Conservation (phyloP, 495 filamentous ascomycete genomes). For the Trichoderma gamsii region DNA sequence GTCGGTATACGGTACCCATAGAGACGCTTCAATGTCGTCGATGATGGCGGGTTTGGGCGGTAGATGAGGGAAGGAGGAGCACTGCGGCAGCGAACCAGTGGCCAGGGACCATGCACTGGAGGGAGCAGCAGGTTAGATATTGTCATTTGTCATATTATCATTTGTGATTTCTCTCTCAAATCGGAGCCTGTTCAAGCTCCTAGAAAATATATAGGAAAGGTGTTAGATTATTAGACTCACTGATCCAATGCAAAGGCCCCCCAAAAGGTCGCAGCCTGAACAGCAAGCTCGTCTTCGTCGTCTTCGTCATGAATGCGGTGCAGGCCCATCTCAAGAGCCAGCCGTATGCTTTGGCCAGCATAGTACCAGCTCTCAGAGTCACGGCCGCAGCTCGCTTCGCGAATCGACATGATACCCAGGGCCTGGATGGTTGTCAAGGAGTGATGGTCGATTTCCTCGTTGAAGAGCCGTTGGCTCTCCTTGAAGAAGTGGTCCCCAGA, state of each 20-base stretch:
- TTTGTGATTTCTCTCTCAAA: neutral
- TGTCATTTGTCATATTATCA: too few relatives aligned
- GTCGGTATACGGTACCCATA: slow-evolving; percentile 56
- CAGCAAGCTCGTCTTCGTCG: slow-evolving; percentile 51
- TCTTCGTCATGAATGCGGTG: slow-evolving; percentile 42
- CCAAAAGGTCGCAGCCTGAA: slow-evolving; percentile 66
- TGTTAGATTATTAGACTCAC: slow-evolving; percentile 34
- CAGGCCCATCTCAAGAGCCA: slow-evolving; percentile 62
- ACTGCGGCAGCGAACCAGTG: slow-evolving; percentile 57
- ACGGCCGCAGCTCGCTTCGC: slow-evolving; percentile 56
- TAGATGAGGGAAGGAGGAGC: slow-evolving; percentile 49
- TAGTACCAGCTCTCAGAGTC: slow-evolving; percentile 65
- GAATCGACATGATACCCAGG: slow-evolving; percentile 65
- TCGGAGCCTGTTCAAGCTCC: too few relatives aligned
- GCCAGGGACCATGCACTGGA: slow-evolving; percentile 57
- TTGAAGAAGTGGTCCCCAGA: slow-evolving; percentile 69
- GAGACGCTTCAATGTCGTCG: slow-evolving; percentile 45
- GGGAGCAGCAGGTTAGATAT: neutral
- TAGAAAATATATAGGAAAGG: too few relatives aligned
- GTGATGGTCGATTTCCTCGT: slow-evolving; percentile 50
- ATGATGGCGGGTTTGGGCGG: slow-evolving; percentile 53
- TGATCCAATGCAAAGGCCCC: slow-evolving; percentile 64
- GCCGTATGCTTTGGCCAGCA: slow-evolving; percentile 57
- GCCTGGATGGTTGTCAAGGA: slow-evolving; percentile 73
- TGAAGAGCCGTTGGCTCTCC: slow-evolving; percentile 55